Evolutionary conservation across 208 protist genomes (phyloP), one percentile per base, ranked within the genome.

Genomic region (Leishmania lainsoni): DNA sequence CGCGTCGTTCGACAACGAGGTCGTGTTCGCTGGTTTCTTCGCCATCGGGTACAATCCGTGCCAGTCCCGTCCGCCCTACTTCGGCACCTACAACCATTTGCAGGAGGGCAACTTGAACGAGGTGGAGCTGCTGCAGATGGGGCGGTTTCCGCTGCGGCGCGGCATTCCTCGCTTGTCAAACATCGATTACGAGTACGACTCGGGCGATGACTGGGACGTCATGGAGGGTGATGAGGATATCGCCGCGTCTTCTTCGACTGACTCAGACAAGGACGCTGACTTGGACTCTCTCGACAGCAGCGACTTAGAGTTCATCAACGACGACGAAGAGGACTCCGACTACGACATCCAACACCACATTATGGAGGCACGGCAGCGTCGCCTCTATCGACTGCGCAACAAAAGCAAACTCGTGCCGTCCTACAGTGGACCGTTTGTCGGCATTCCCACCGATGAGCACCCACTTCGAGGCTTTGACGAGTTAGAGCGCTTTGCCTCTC

Each of bases 111-210:
- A 81, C 39, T 76, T 95, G 9, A 93, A 93, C 71, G 75, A 76
- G 20, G 79, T 81, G 42, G 91, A 97, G 77, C 78, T 95, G 69
- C 78, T 94, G 69, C 86, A 85, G 48, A 87, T 94, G 72, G 87
- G 78, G 1, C 89, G 89, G 73, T 97, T 94, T 79, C 80, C 84
- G 12, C 66, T 79, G 58, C 87, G 87, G 17, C 42, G 72, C 5
- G 85, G 87, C 35, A 94, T 94, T 65, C 94, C 91, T 22, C 91
- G 89, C 10, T 81, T 95, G 81, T 91, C 91, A 26, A 93, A 86
- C 66, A 78, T 96, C n/a, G 92, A 97, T 71, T 97, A 96, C 79
- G 91, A 95, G 4, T 97, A 97, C 80, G 94, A 97, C 79, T 95
- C 91, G 16, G 94, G 92, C 10, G 94, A 97, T 81, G 94, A 97